Percentiles rank a stretch among this genome's conserved stretches.
These are phyloP conservation scores for Sphaerulina vaccinii DNA, from an alignment of 2,329 filamentous ascomycete genomes.

Conservation along the genomic window DNA sequence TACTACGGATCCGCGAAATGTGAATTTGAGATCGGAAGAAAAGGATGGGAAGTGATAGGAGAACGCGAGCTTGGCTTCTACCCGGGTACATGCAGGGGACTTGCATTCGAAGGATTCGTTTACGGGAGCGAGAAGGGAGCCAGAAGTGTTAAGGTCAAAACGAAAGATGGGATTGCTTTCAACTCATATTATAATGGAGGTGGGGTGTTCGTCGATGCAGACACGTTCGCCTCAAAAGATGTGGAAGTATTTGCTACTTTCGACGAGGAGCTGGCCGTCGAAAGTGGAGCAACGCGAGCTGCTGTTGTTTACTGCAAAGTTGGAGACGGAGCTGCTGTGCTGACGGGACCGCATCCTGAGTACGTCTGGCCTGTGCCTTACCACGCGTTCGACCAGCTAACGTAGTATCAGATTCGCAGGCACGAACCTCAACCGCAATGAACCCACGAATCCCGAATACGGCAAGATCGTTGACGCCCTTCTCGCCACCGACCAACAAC, in stretches of 20 bases:
- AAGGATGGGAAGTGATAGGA: conserved; percentile 78
- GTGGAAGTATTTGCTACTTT: conserved; percentile 84
- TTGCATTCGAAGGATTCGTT: conserved; percentile 84
- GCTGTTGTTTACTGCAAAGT: conserved; percentile 82
- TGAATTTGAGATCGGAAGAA: conserved; percentile 88
- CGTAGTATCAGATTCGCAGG: conserved; percentile 68
- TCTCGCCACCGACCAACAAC: conserved; percentile 64
- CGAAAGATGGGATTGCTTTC: conserved; percentile 62
- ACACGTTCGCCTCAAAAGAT: conserved; percentile 58
- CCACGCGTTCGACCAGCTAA: conserved; percentile 13
- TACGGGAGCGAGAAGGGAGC: conserved; percentile 88
- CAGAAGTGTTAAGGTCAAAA: conserved; percentile 67
- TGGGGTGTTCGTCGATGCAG: conserved; percentile 83
- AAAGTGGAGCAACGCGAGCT: conserved; percentile 69
- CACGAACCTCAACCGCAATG: conserved; percentile 68
- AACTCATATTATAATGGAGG: conserved; percentile 90
- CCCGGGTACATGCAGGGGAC: conserved; percentile 78
- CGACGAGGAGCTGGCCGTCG: conserved; percentile 69
- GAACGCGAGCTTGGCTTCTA: conserved; percentile 84
- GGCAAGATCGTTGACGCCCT: conserved; percentile 67
- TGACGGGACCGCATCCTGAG: conserved; percentile 93
- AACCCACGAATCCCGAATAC: conserved; percentile 64
- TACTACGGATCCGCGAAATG: conserved; percentile 82
- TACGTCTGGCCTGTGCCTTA: conserved; percentile 46
- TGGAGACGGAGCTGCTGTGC: conserved; percentile 72